phyloP scores from a whole-genome alignment of 768 basidiomycete genomes.

The Lactarius akahatsu region DNA sequence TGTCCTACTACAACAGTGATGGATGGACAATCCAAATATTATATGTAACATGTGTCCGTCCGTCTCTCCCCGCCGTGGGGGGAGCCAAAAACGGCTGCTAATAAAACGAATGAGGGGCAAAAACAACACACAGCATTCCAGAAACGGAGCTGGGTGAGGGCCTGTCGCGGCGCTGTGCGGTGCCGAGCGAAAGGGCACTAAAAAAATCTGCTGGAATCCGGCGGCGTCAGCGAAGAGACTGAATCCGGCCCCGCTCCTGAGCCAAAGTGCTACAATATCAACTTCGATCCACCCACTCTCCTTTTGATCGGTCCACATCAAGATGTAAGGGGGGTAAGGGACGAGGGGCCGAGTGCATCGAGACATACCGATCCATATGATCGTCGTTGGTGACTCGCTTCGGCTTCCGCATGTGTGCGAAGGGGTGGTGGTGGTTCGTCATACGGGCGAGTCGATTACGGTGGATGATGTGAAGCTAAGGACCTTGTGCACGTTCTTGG shows the following conservation, averaged over 20 bases:
- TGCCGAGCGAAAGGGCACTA: neutral
- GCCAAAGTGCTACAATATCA: neutral
- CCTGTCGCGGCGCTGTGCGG: neutral
- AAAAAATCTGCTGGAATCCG: neutral
- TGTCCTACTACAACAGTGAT: neutral
- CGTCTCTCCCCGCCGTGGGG: neutral
- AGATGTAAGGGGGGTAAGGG: neutral
- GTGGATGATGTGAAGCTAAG: neutral
- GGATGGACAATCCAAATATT: neutral
- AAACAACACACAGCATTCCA: neutral
- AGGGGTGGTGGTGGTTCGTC: neutral
- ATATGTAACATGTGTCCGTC: constrained; percentile 2
- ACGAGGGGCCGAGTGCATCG: neutral
- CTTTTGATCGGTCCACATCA: neutral
- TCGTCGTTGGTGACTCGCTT: neutral
- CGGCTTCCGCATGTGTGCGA: neutral
- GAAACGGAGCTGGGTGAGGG: neutral
- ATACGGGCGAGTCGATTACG: constrained; percentile 2
- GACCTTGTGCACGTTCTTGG: neutral
- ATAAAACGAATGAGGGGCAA: neutral
- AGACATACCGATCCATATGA: neutral
- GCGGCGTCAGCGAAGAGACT: neutral
- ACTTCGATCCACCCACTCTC: neutral
- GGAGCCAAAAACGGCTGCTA: neutral
- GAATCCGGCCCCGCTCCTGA: neutral